Evolutionary conservation across 2,329 filamentous ascomycete genomes (phyloP), one percentile per base, ranked within the genome.

Genomic region (Xylariaceae sp.): DNA sequence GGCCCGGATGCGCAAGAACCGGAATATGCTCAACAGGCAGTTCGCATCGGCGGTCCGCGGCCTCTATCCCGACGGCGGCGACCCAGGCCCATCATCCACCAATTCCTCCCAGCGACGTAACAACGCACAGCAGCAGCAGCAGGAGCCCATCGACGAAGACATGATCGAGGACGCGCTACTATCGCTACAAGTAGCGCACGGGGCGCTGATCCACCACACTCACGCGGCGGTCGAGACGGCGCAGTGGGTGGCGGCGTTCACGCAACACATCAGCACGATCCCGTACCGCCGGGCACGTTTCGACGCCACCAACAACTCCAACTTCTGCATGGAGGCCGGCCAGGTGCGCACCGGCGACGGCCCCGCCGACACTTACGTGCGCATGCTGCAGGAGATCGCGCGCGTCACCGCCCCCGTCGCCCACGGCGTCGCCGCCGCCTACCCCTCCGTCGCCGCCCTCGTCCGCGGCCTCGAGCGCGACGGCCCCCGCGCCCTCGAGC

Each of bases 301-400:
- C 52, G 71, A 73, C 32, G 70, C 74, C 47, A 78, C 81, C 1
- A 77, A 81, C 12, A 85, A 84, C 12, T 85, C 85, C 1, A 79
- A 82, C 0, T 93, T 93, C 70, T 93, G 89, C 73, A 92, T 93
- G 88, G 89, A 91, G 50, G 77, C 79, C 0, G 90, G 90, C 0
- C 90, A 93, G 72, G 88, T 93, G 42, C 85, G 84, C 52, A 83
- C 86, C 0, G 90, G 90, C 23, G 83, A 88, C 23, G 82, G 84
- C 43, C 74, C 80, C 1, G 71, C 75, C 6, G 89, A 93, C 65
- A 90, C 86, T 0, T 93, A 88, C 60, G 76, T 85, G 44, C 84
- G 84, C 61, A 90, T 93, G 89, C 75, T 95, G 48, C 87, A 91
- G 72, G 87, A 92, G 73, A 84, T 93, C 41, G 79, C 79, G 14